Evolutionary conservation across 768 basidiomycete species (phyloP).

Genomic region (Trametes sanguinea): DNA sequence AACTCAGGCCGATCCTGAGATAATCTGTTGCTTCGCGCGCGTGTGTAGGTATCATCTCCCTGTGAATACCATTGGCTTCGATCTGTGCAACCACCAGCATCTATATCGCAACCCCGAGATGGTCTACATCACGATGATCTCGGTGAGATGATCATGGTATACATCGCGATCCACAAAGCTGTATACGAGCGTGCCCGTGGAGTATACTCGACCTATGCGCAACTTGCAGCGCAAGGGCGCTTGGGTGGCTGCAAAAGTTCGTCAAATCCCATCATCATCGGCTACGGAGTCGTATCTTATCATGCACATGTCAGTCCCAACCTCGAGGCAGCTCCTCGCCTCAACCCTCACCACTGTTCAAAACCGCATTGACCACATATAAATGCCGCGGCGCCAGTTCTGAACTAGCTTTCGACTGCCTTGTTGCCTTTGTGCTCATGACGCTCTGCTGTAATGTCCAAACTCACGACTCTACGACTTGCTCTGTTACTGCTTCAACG

Average conservation of each 20-base stretch:
- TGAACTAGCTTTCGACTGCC: background rate
- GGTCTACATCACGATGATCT: background rate
- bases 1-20: no score
- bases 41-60: no score
- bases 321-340: background rate
- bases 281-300: background rate
- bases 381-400: background rate
- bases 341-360: background rate
- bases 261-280: background rate
- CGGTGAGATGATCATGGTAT: background rate
- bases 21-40: no score
- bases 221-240: no score
- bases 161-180: no score
- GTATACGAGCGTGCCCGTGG: no score
- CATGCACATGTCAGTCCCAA: background rate
- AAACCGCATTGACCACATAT: background rate
- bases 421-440: background rate
- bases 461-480: constrained; percentile 13
- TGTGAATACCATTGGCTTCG: background rate
- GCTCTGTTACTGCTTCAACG: constrained; percentile 2
- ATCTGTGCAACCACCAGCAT: background rate
- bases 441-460: background rate
- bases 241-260: background rate
- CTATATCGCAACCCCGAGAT: background rate
- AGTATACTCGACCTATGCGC: no score